Evolutionary conservation across 202 grass and related monocot species (phyloP).

Genomic region (Elaeis oleifera): DNA sequence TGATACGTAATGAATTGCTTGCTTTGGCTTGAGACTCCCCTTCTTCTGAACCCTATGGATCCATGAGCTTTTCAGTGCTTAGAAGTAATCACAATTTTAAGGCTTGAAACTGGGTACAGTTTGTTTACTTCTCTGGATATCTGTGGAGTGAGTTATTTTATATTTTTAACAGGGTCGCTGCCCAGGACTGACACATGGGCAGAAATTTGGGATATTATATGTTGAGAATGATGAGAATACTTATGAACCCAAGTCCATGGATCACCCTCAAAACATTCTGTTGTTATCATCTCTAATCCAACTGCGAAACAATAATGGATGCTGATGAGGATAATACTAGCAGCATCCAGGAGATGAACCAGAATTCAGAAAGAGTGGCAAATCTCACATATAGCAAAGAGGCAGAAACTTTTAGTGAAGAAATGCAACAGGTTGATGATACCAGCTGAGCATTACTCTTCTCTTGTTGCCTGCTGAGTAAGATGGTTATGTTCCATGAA

Average conservation of each 20-base stretch:
- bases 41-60: too few species aligned
- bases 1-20: too few species aligned
- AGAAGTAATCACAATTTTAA: too few species aligned
- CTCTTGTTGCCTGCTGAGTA: too few species aligned
- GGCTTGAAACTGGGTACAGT: background rate
- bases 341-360: too few species aligned
- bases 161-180: constrained; percentile 60
- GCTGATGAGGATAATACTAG: constrained; percentile 6
- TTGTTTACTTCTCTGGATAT: constrained; percentile 3
- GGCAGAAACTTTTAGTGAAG: constrained; percentile 30
- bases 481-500: too few species aligned
- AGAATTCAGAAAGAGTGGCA: constrained; percentile 5
- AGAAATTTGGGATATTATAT: constrained; percentile 72
- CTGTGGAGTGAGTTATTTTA: constrained; percentile 1
- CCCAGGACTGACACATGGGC: constrained; percentile 71
- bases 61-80: too few species aligned
- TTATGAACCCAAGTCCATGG: constrained; percentile 21
- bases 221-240: constrained; percentile 33
- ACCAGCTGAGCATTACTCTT: constrained; percentile 16
- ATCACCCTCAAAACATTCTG: constrained; percentile 31
- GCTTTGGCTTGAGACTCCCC: too few species aligned
- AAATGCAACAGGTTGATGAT: constrained; percentile 26
- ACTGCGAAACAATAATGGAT: constrained; percentile 8
- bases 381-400: constrained; percentile 29
- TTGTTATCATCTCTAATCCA: constrained; percentile 35